These are phyloP conservation scores for Calophaca sinica DNA, from an alignment of 306 rosid species.

Conservation along the genomic window DNA sequence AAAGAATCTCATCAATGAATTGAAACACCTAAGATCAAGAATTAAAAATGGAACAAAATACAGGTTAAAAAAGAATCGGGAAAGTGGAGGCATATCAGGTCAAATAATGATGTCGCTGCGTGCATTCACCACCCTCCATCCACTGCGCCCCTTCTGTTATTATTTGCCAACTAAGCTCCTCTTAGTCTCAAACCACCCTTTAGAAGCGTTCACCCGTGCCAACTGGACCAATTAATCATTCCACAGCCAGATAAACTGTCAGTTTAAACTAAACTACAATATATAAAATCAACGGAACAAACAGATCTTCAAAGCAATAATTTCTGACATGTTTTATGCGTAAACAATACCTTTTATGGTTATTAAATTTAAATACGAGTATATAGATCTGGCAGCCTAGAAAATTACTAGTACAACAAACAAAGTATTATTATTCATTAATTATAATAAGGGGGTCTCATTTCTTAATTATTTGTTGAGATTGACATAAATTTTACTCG, in stretches of 20 bases:
- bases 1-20: slow-evolving; percentile 45
- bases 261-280: neutral
- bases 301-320: neutral
- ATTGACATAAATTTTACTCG: no score
- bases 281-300: neutral
- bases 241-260: slow-evolving; percentile 69
- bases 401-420: no score
- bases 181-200: slow-evolving; percentile 47
- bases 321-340: no score
- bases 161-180: slow-evolving; percentile 58
- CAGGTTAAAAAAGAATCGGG: neutral
- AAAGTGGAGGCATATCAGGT: slow-evolving; percentile 55
- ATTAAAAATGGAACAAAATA: slow-evolving; percentile 18
- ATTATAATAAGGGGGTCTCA: no score
- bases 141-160: slow-evolving; percentile 49
- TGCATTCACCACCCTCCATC: slow-evolving; percentile 62
- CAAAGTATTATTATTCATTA: no score
- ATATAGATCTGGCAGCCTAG: no score
- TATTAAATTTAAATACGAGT: no score
- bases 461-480: no score
- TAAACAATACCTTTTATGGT: neutral
- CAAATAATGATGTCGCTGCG: slow-evolving; percentile 70
- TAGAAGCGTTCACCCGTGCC: slow-evolving; percentile 50
- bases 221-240: slow-evolving; percentile 55
- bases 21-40: slow-evolving; percentile 34